phyloP scores from a whole-genome alignment of 2,329 filamentous ascomycete genomes.

The Beauveria scarabaeidicola region DNA sequence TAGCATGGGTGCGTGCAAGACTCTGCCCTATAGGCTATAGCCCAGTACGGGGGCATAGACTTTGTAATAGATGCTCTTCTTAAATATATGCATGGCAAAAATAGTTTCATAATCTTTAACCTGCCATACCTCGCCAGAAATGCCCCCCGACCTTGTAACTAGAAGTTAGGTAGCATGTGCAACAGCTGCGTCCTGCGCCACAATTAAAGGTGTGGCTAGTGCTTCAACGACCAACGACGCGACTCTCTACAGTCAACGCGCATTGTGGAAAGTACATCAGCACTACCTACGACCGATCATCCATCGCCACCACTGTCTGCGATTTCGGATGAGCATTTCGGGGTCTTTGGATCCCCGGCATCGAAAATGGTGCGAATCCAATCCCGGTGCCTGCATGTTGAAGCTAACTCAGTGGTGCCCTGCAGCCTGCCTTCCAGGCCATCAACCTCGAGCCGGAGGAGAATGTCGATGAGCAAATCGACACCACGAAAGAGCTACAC shows the following conservation, averaged over 20 bases:
- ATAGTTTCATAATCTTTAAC: too few relatives aligned
- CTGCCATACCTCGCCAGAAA: too few relatives aligned
- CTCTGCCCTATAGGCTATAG: too few relatives aligned
- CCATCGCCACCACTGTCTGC: not conserved
- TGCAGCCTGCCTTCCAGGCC: slow-evolving; percentile 64
- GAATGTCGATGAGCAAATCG: slow-evolving; percentile 80
- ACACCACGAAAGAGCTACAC: slow-evolving; percentile 91
- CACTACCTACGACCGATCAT: not conserved
- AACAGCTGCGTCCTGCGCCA: not conserved
- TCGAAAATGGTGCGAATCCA: slow-evolving; percentile 4
- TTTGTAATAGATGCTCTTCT: too few relatives aligned
- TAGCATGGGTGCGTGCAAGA: too few relatives aligned
- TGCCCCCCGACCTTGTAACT: not conserved
- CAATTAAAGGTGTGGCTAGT: slow-evolving; percentile 10
- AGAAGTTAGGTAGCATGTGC: too few relatives aligned
- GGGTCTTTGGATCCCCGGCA: slow-evolving; percentile 5
- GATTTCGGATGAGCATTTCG: not conserved
- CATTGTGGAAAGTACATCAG: not conserved
- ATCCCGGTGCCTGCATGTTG: not conserved
- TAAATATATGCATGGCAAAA: too few relatives aligned
- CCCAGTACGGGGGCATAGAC: too few relatives aligned
- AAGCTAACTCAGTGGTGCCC: slow-evolving; percentile 7
- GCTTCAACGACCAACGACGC: not conserved
- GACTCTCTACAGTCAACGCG: not conserved
- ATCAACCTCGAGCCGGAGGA: slow-evolving; percentile 94